A percentile compares a stretch with the other conserved stretches of the same genome.
Evolutionary conservation across 176 grass and related monocot species (phyloP).

Genomic region (Rhynchospora pubera): DNA sequence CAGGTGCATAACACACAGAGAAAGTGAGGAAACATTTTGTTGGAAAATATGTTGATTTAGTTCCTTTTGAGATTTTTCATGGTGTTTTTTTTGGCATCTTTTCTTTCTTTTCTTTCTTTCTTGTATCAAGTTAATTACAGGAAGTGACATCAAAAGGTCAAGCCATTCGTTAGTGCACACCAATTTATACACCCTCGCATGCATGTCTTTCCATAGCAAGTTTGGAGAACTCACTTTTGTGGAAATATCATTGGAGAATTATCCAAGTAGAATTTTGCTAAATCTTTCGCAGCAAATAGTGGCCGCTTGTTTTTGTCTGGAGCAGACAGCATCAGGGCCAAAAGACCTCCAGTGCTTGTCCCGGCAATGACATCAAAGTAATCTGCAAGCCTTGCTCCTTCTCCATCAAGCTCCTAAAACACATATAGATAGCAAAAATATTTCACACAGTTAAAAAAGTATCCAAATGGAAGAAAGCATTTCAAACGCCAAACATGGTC

Average conservation of each 20-base stretch:
- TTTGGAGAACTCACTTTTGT: constrained; percentile 34
- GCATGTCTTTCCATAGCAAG: neutral
- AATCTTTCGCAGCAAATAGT: constrained; percentile 42
- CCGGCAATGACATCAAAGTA: constrained; percentile 70
- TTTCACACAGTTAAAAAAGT: neutral
- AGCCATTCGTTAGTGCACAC: neutral
- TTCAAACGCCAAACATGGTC: neutral
- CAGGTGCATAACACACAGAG: too few species aligned
- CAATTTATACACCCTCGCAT: neutral
- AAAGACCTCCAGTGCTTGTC: constrained; percentile 64
- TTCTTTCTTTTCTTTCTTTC: neutral
- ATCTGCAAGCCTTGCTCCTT: constrained; percentile 44
- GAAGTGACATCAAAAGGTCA: neutral
- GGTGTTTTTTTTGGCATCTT: neutral
- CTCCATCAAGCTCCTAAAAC: constrained; percentile 49
- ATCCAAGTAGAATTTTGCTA: constrained; percentile 50
- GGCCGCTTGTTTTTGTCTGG: constrained; percentile 33
- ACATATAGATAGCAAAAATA: neutral
- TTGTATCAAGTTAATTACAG: neutral
- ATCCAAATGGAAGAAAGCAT: neutral
- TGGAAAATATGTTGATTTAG: too few species aligned
- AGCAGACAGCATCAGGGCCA: constrained; percentile 50
- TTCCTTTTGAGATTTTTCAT: too few species aligned
- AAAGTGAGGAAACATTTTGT: too few species aligned
- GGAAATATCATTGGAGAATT: constrained; percentile 55